Conservation (phyloP, 306 rosid genomes). For the Lathyrus sativus region DNA sequence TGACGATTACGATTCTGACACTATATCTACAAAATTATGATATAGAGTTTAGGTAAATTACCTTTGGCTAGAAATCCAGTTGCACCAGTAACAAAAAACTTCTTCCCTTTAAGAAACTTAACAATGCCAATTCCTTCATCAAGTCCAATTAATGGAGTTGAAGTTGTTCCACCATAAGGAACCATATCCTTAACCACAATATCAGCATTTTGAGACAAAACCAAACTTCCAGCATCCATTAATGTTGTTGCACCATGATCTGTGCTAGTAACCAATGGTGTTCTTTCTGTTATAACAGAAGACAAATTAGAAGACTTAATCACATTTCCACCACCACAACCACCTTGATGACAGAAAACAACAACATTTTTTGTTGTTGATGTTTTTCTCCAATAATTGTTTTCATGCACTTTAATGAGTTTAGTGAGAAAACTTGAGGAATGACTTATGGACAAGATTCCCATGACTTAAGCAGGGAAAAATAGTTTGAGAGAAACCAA, state of each 20-base stretch:
- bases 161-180: constrained; percentile 51
- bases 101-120: constrained; percentile 76
- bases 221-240: constrained; percentile 71
- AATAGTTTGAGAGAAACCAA: constrained; percentile 23
- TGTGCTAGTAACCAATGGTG: constrained; percentile 43
- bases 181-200: constrained; percentile 65
- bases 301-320: constrained; percentile 52
- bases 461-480: constrained; percentile 53
- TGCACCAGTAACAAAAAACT: constrained; percentile 79
- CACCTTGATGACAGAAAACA: constrained; percentile 64
- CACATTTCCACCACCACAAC: constrained; percentile 47
- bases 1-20: no score
- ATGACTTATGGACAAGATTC: constrained; percentile 55
- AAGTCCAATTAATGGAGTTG: constrained; percentile 52
- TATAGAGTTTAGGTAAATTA: constrained; percentile 13
- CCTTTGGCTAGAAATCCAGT: constrained; percentile 98
- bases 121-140: constrained; percentile 84
- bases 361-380: constrained; percentile 36
- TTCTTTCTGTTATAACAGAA: constrained; percentile 44
- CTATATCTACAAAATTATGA: background rate
- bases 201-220: constrained; percentile 54
- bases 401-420: constrained; percentile 38
- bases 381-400: constrained; percentile 46
- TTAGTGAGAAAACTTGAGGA: constrained; percentile 46
- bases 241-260: constrained; percentile 47